A percentile compares a stretch with the other conserved stretches of the same genome.
Conservation (phyloP, 768 basidiomycete genomes). For the Tulasnella sp. region DNA sequence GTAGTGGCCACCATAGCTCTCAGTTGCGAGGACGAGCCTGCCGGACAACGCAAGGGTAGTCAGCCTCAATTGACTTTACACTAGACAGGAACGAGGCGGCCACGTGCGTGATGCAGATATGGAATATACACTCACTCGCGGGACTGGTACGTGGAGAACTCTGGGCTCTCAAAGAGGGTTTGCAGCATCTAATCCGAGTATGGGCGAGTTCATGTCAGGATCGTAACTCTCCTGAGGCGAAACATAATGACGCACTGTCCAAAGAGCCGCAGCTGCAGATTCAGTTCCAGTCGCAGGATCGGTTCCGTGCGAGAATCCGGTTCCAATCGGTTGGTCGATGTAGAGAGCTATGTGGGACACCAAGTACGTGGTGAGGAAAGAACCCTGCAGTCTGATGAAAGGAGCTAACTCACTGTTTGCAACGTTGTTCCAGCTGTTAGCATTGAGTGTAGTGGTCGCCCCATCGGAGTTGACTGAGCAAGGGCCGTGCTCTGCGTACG, state of each 20-base stretch:
- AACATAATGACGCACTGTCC: slow-evolving; percentile 30
- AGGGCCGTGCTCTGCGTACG: no score
- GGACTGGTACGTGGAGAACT: slow-evolving; percentile 41
- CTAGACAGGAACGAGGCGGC: no score
- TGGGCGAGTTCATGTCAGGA: no score
- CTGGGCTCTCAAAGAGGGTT: slow-evolving; percentile 38
- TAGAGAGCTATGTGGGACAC: no score
- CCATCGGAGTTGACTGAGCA: no score
- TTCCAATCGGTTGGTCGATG: slow-evolving; percentile 43
- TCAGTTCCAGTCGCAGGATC: slow-evolving; percentile 44
- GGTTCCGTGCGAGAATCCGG: slow-evolving; percentile 51
- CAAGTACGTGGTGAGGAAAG: no score
- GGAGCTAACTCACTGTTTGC: no score
- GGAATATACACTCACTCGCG: slow-evolving; percentile 31
- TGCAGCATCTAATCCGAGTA: slow-evolving; percentile 34
- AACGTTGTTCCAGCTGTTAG: no score
- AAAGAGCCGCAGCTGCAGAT: slow-evolving; percentile 44
- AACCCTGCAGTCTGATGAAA: no score
- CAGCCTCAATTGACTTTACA: slow-evolving; percentile 23
- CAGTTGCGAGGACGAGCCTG: slow-evolving; percentile 53
- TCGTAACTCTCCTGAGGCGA: no score
- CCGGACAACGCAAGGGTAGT: background rate
- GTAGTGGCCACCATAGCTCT: slow-evolving; percentile 60
- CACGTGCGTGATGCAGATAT: no score
- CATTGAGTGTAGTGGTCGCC: no score